phyloP scores from a whole-genome alignment of 2,329 filamentous ascomycete species.

The Cercospora zeina region DNA sequence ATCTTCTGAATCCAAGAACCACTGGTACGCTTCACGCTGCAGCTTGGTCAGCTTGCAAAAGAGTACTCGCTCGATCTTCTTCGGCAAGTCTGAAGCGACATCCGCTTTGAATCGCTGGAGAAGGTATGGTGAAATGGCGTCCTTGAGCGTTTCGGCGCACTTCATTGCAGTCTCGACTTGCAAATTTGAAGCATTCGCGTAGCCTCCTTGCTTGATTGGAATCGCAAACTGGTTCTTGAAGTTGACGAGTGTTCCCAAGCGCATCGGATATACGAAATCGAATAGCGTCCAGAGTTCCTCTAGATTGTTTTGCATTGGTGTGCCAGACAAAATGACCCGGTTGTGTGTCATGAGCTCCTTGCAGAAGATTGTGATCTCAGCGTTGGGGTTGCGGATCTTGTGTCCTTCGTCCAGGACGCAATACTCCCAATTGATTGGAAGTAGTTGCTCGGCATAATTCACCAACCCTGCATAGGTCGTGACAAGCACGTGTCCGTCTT shows the following conservation, averaged over 20 bases:
- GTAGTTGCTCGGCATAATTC: slow-evolving; percentile 79
- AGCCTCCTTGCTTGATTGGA: slow-evolving; percentile 88
- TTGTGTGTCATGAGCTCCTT: slow-evolving; percentile 91
- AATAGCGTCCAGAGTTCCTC: slow-evolving; percentile 96
- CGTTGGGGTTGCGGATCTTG: slow-evolving; percentile 96
- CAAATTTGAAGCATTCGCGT: slow-evolving; percentile 90
- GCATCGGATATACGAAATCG: slow-evolving; percentile 97
- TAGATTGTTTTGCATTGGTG: slow-evolving; percentile 96
- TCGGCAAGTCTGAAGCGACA: slow-evolving; percentile 87
- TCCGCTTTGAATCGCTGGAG: slow-evolving; percentile 91
- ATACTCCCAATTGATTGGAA: slow-evolving; percentile 86
- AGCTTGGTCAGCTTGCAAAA: slow-evolving; percentile 87
- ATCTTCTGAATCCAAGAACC: slow-evolving; percentile 78
- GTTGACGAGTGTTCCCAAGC: slow-evolving; percentile 83
- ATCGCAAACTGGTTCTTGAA: slow-evolving; percentile 92
- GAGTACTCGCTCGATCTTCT: slow-evolving; percentile 93
- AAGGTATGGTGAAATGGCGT: slow-evolving; percentile 89
- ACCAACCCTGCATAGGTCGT: slow-evolving; percentile 97
- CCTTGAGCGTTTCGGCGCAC: slow-evolving; percentile 90
- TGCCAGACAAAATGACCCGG: slow-evolving; percentile 89
- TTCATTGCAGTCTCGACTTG: slow-evolving; percentile 93
- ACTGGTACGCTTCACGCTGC: slow-evolving; percentile 77
- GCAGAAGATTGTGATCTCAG: slow-evolving; percentile 89
- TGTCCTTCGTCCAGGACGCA: slow-evolving; percentile 95
- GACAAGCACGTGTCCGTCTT: slow-evolving; percentile 86